Evolutionary conservation across 179 eudicot species (phyloP), one percentile per base, ranked within the genome.

Genomic region (Gypsophila paniculata): DNA sequence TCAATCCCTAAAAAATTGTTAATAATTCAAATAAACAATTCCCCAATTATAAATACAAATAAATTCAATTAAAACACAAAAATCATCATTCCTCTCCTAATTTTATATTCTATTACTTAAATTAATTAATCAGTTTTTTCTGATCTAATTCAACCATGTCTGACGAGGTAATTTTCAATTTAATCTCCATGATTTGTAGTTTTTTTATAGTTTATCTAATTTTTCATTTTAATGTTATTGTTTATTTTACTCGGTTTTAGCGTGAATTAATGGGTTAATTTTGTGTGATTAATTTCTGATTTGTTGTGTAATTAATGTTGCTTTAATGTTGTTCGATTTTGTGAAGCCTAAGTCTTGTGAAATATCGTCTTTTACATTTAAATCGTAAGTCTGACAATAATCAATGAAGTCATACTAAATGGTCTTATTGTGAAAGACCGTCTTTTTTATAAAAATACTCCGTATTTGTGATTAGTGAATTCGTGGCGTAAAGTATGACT

Each of bases 131-230:
- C 26, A 9, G 22, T 64, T 39, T 29, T 18, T 6, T 34, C 34
- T 62, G 38, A 66, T 21, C 70, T 66, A 17, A 66, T 66, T 17
- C 70, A 46, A 46, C 57, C 44, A 66, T 66, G 70, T 48, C 70
- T 66, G 70, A 66, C 70, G 70, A 66, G 70, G 70, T 65, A 21
- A 22, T 46, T 66, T 13, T 44, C 2, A 13, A 14, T 4, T 10
- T 65, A n/a, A n/a, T 39, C 11, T 25, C 36, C 12, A 17, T 12
- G n/a, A n/a, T n/a, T n/a, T n/a, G n/a, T n/a, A n/a, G 0, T 26
- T 22, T 23, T 23, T 22, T 9, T 22, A 1, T 3, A 3, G 3
- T 22, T 57, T 57, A 22, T 57, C 15, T 22, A 19, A 6, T 57
- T 57, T 21, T 29, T 32, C 46, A 42, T 42, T 42, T 42, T 42